Conservation (phyloP, 2,329 filamentous ascomycete genomes). For the Fusarium ambrosium region DNA sequence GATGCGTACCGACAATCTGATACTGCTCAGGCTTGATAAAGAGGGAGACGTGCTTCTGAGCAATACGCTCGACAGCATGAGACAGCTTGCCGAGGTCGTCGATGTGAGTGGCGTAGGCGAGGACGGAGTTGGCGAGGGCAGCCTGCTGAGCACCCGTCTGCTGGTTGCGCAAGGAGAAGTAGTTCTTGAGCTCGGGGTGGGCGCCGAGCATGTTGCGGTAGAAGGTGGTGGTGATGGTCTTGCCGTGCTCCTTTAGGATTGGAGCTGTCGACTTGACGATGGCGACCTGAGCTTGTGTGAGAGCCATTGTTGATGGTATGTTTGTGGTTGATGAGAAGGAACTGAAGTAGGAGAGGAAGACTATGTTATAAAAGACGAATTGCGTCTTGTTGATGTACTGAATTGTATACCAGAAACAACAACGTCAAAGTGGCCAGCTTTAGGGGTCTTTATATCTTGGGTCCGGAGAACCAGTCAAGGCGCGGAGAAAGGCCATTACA, state of each 20-base stretch:
- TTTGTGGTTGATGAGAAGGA: no score
- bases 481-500: constrained; percentile 42
- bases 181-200: constrained; percentile 74
- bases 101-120: constrained; percentile 80
- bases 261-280: constrained; percentile 85
- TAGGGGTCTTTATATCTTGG: constrained; percentile 36
- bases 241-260: constrained; percentile 76
- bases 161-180: constrained; percentile 81
- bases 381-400: constrained; percentile 20
- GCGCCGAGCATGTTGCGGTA: constrained; percentile 77
- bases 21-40: constrained; percentile 79
- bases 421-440: constrained; percentile 8
- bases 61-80: constrained; percentile 75
- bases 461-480: constrained; percentile 37
- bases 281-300: constrained; percentile 74
- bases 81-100: constrained; percentile 74
- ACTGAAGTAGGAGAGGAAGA: background rate
- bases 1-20: constrained; percentile 75
- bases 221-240: constrained; percentile 77
- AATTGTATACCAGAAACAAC: constrained; percentile 15
- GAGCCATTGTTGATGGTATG: constrained; percentile 57
- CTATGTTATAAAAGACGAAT: background rate
- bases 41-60: constrained; percentile 82
- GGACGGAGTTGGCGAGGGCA: constrained; percentile 77
- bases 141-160: constrained; percentile 74